phyloP scores from a whole-genome alignment of 768 basidiomycete species.

The Serendipita sp. region DNA sequence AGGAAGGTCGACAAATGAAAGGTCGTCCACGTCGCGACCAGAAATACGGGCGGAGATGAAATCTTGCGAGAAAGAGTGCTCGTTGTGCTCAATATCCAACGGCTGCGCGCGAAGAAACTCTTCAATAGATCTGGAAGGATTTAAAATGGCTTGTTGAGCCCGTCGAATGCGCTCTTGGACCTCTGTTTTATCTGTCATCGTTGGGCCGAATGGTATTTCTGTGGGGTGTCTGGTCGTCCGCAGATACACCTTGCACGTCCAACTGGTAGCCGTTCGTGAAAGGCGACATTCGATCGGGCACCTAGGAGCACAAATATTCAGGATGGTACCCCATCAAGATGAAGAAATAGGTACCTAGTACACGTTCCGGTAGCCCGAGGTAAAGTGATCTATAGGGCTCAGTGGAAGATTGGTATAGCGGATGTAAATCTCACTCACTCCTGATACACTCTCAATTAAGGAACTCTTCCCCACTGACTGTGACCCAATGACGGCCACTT shows the following conservation, averaged over 20 bases:
- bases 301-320: neutral
- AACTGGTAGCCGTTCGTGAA: conserved; percentile 5
- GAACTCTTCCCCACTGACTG: conserved; percentile 69
- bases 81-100: neutral
- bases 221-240: conserved; percentile 12
- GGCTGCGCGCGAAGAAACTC: conserved; percentile 8
- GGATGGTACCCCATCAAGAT: neutral
- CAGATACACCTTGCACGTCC: conserved; percentile 15
- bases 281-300: conserved; percentile 18
- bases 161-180: conserved; percentile 14
- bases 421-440: conserved; percentile 32
- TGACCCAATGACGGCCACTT: conserved; percentile 55
- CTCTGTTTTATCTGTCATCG: conserved; percentile 8
- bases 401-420: conserved; percentile 20
- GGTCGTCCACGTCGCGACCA: conserved; percentile 42
- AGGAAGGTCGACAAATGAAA: conserved; percentile 51
- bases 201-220: conserved; percentile 12
- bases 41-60: conserved; percentile 43
- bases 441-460: conserved; percentile 57
- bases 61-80: conserved; percentile 33
- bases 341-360: conserved; percentile 16
- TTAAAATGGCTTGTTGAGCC: conserved; percentile 18
- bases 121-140: conserved; percentile 10
- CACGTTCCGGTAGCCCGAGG: conserved; percentile 8
- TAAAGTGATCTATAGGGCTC: conserved; percentile 5